Percentiles rank a stretch among this genome's conserved stretches.
Evolutionary conservation across 2,329 filamentous ascomycete genomes (phyloP).

Genomic region (Epichloe bromicola): DNA sequence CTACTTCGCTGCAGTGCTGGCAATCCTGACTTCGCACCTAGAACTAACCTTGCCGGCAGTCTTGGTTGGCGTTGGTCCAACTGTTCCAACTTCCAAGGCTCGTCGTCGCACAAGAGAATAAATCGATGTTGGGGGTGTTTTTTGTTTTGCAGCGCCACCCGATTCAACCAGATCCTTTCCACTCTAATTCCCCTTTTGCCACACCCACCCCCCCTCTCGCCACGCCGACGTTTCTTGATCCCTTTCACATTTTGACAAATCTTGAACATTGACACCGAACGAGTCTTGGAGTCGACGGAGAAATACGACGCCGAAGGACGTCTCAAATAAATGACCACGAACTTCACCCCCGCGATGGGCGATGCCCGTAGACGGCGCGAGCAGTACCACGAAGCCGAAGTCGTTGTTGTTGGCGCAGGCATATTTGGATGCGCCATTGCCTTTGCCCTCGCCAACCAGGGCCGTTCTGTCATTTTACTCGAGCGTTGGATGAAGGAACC

Average conservation of each 20-base stretch:
- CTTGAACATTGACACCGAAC: not conserved
- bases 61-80: not conserved
- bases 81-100: not conserved
- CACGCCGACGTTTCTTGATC: not conserved
- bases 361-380: slow-evolving; percentile 34
- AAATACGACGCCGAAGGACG: not conserved
- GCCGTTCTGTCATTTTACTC: slow-evolving; percentile 77
- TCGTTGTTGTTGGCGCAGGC: slow-evolving; percentile 86
- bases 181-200: not conserved
- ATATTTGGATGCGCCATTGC: slow-evolving; percentile 81
- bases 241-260: not conserved
- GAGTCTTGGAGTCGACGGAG: not conserved
- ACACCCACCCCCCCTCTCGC: not conserved
- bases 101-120: not conserved
- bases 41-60: no score
- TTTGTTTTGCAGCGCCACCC: not conserved
- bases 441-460: slow-evolving; percentile 73
- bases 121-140: not conserved
- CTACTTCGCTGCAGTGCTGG: no score
- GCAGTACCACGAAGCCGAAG: slow-evolving; percentile 55
- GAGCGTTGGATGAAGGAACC: slow-evolving; percentile 86
- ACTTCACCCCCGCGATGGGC: slow-evolving; percentile 12
- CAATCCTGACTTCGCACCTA: no score
- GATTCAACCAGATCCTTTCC: not conserved
- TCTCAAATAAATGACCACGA: not conserved